phyloP scores from a whole-genome alignment of 305 asterid species.

The Fraxinus paxiana region DNA sequence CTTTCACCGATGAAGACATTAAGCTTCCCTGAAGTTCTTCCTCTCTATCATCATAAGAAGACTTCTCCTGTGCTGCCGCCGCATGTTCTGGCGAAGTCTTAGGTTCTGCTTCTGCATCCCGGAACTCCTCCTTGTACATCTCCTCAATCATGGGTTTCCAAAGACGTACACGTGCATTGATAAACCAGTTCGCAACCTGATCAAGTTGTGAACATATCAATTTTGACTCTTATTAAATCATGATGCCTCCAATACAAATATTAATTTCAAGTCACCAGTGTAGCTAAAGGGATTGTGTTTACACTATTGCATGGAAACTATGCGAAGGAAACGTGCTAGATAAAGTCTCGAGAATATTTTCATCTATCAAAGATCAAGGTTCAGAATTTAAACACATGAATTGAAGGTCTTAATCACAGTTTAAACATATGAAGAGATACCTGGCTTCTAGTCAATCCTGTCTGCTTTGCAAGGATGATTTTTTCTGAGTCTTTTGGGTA shows the following conservation, averaged over 20 bases:
- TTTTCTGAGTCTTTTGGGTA: slow-evolving; percentile 84
- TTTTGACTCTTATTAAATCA: neutral
- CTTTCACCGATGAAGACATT: slow-evolving; percentile 21
- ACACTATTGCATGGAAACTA: neutral
- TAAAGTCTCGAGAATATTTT: neutral
- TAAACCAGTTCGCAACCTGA: slow-evolving; percentile 88
- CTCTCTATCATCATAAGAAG: slow-evolving; percentile 37
- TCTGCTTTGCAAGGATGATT: slow-evolving; percentile 64
- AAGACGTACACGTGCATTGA: slow-evolving; percentile 75
- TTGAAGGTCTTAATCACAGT: neutral
- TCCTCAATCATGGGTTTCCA: slow-evolving; percentile 93
- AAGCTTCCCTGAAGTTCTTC: slow-evolving; percentile 39
- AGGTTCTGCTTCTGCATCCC: slow-evolving; percentile 44
- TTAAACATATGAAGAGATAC: slow-evolving; percentile 26
- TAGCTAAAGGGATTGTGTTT: neutral
- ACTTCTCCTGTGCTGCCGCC: slow-evolving; percentile 31
- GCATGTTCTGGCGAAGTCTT: slow-evolving; percentile 44
- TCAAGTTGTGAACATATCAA: neutral
- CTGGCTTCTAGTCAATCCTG: slow-evolving; percentile 83
- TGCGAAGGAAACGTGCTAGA: neutral
- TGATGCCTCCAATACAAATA: neutral
- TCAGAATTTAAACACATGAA: neutral
- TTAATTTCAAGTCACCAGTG: neutral
- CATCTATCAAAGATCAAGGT: neutral
- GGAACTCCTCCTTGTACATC: slow-evolving; percentile 79